Base-by-base conservation (phyloP, 2,329 filamentous ascomycete species). In the Cladophialophora carrionii region DNA sequence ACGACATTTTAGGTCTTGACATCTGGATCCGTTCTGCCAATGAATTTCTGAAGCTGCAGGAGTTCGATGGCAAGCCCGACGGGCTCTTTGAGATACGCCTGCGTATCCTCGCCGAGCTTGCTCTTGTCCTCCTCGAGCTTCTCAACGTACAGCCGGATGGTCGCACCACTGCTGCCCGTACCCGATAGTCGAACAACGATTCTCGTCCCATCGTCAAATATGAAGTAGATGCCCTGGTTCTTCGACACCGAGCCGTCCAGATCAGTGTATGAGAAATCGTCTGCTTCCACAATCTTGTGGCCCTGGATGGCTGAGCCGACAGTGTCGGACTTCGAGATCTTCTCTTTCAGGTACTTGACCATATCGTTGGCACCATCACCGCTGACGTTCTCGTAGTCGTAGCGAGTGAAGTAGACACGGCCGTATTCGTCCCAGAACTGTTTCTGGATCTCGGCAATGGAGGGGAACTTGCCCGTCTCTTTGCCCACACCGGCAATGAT, bases 371-470 rank as follows among this genome's bases (percentile, higher is more conserved):
- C 95, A 48, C 91, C 93, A 8, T 94, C 92, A 54, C 88, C 90
- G 81, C 96, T 92, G 71, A 96, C 92, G 72, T 96, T 87, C 81
- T 99, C 95, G 81, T 96, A 99, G 81, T 99, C 95, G 80, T 98
- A 98, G 70, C 95, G 91, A 51, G 95, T 99, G 86, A 99, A 99
- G 85, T 98, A 99, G 34, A 93, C 97, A 65, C 95, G 92, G 74
- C 95, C 95, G 78, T 99, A 99, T 63, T 87, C 91, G 74, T 87
- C 86, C 95, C 95, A 99, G 86, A 99, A 98, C 77, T 97, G 92
- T 74, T 92, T 88, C 82, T 99, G 95, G 77, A 99, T 97, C 79
- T 93, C 90, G 75, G 90, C 90, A 80, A 99, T 98, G 81, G 91
- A 96, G 57, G 94, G 93, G 54, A 72, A 62, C 62, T 71, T 72